These are phyloP conservation scores for Cryphonectria naterciae DNA, from an alignment of 2,329 filamentous ascomycete species.

Conservation along the genomic window DNA sequence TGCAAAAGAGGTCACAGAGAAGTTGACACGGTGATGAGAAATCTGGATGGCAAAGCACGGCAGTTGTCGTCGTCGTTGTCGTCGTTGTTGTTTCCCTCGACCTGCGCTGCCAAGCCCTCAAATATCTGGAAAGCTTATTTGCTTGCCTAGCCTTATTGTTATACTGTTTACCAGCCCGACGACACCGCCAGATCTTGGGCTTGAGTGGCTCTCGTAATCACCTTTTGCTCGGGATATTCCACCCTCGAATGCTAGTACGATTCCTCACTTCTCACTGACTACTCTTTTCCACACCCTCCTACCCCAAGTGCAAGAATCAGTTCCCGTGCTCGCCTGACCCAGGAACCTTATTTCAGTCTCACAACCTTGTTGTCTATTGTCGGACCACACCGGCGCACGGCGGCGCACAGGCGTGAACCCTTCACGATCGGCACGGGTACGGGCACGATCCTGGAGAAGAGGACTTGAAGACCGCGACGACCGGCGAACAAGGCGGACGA, in stretches of 20 bases:
- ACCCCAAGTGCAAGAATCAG: background rate
- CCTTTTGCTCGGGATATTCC: background rate
- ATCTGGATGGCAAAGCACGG: background rate
- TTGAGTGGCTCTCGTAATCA: background rate
- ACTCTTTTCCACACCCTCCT: background rate
- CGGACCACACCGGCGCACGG: background rate
- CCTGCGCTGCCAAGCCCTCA: conserved; percentile 2
- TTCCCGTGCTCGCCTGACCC: background rate
- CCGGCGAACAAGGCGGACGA: background rate
- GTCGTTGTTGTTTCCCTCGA: background rate
- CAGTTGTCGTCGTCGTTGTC: background rate
- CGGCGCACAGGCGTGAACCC: background rate
- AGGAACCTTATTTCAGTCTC: background rate
- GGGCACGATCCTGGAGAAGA: background rate
- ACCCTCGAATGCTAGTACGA: background rate
- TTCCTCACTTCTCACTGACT: background rate
- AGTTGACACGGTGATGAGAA: background rate
- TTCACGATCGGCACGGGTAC: background rate
- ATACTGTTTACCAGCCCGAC: background rate
- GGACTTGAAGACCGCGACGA: background rate
- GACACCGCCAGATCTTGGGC: background rate
- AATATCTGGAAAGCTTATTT: conserved; percentile 8
- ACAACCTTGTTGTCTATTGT: background rate
- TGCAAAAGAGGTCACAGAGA: background rate
- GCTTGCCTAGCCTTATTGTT: background rate